Evolutionary conservation across 2,329 filamentous ascomycete species (phyloP), one percentile per base, ranked within the genome.

Genomic region (Fonsecaea nubica): DNA sequence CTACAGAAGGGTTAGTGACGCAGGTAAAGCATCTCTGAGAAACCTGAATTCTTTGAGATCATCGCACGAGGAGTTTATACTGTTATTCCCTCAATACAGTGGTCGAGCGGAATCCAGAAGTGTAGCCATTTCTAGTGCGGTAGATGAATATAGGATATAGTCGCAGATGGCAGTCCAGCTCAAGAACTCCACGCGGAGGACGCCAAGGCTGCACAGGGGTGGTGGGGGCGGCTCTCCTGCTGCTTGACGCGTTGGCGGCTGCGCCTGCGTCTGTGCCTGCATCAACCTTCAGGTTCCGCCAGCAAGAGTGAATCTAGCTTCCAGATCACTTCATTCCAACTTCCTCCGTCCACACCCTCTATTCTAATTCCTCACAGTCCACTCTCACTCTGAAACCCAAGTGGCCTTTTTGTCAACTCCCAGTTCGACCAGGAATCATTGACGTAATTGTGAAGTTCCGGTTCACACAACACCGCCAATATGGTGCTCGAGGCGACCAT

Each of bases 401-500:
- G 8, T 50, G 21, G 45, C 45, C 13, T 13, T 50, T 18, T 50
- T 21, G n/a, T 5, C 18, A 13, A 25, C 21, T 25, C 25, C 15
- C 6, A 15, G 12, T 12, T 50, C 25, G 21, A 50, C 18, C 18
- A 40, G 10, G 8, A 32, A 61, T 32, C 9, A 32, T n/a, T 36
- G 7, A 32, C 15, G 15, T 15, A 54, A 21, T 7, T 40, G 12
- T 8, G 9, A 15, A 25, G 21, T 6, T 36, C 30, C 33, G 10
- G 12, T 10, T 53, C 38, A 2, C 40, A 30, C n/a, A 38, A 30
- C 33, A 75, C 80, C 80, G 81, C 80, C 88, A 93, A 86, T 77
- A 99, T 99, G 95, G 92, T 90, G 82, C 90, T 99, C 81, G 95
- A 99, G 89, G 96, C 95, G 83, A 96, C 96, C 71, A 98, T 99